Base-by-base conservation (phyloP, 495 filamentous ascomycete species). In the Neurospora intermedia region DNA sequence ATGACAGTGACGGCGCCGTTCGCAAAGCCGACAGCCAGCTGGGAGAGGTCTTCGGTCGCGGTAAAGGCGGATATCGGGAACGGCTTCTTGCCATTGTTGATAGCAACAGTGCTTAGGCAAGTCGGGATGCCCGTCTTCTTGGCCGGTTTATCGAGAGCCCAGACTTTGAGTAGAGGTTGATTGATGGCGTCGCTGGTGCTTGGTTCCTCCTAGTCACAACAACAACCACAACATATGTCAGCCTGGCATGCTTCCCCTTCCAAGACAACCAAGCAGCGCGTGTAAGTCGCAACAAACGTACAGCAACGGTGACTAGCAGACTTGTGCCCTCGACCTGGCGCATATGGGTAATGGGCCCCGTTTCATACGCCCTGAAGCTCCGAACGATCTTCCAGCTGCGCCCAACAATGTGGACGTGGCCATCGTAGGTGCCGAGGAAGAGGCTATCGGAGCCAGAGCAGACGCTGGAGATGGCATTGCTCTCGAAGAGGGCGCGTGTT, bases 31-130 rank as follows among this genome's bases (percentile, higher is more conserved):
- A 98, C 90, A 31, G 94, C 96, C 8, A 98, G 87, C 84, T 98
- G 95, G 10, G 93, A 92, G 16, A 98, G 85, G 79, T 97, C 93
- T 48, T 92, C 90, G 41, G 97, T 87, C 7, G 91, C 90, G 20
- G 93, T 88, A 81, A 98, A 97, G 15, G 94, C 94, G 31, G 94
- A 96, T 39, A 98, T 93, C 18, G 96, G 96, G 82, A 98, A 98
- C 72, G 92, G 92, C 78, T 95, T 94, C 76, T 94, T 88, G 18
- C 93, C 94, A 85, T 98, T 99, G 75, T 95, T 92, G 71, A 99
- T 90, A 23, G 86, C 89, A 38, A 97, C 82, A 0, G 91, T 94
- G 69, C 92, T 96, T 76, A 95, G 86, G 78, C 96, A 98, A 18
- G 89, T 90, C 16, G 96, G 96, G 35, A 89, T 83, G 2, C 94